Percentiles rank a stretch among this genome's conserved stretches.
phyloP scores from a whole-genome alignment of 108 stramenopile genomes.

The Cyclotella choctawhatcheeana region DNA sequence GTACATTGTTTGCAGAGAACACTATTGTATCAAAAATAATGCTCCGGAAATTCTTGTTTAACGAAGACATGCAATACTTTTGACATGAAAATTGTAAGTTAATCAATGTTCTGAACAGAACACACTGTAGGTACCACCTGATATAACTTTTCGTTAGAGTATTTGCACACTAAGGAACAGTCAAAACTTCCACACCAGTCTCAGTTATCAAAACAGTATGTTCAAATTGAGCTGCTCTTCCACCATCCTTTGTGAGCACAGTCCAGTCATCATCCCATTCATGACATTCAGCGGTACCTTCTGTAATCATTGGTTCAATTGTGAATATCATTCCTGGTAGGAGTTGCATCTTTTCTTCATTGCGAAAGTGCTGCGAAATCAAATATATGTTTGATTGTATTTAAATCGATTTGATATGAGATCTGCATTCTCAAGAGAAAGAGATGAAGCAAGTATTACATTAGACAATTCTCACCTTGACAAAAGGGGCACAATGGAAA shows the following conservation, averaged over 20 bases:
- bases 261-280: slow-evolving; percentile 98
- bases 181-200: slow-evolving; percentile 93
- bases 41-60: slow-evolving; percentile 36
- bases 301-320: slow-evolving; percentile 98
- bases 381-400: neutral
- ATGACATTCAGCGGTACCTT: slow-evolving; percentile 71
- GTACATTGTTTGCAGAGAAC: slow-evolving; percentile 14
- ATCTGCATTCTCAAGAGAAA: neutral
- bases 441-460: neutral
- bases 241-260: slow-evolving; percentile 90
- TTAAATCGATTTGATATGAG: neutral
- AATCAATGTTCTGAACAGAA: neutral
- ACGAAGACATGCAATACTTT: neutral
- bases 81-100: neutral
- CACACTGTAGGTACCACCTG: neutral
- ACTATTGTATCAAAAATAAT: slow-evolving; percentile 34
- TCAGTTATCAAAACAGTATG: slow-evolving; percentile 96
- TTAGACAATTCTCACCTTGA: slow-evolving; percentile 55
- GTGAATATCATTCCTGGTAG: slow-evolving; percentile 97
- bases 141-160: neutral
- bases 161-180: slow-evolving; percentile 18
- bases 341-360: slow-evolving; percentile 70
- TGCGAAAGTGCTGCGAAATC: slow-evolving; percentile 82
- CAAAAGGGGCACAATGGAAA: slow-evolving; percentile 92
- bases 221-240: slow-evolving; percentile 96